Percentiles rank a stretch among this genome's conserved stretches.
phyloP scores from a whole-genome alignment of 345 rosid species.

The Excoecaria cochinchinensis region DNA sequence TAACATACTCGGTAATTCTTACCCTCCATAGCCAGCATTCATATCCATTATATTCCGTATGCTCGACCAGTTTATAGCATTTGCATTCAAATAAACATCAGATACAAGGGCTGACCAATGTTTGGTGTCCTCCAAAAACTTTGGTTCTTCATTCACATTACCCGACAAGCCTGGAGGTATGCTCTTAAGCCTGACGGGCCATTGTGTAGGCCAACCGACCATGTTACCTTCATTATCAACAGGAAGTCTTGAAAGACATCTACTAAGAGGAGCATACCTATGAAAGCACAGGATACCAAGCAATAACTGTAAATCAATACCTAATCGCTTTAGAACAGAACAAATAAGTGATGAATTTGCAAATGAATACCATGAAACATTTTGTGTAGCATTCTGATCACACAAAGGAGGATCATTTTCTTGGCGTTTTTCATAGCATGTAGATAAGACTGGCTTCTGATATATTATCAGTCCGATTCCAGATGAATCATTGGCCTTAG shows the following conservation, averaged over 20 bases:
- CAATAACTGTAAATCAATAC: background rate
- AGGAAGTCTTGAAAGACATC: constrained; percentile 69
- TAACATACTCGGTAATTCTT: constrained; percentile 20
- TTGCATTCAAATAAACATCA: constrained; percentile 56
- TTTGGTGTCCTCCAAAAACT: constrained; percentile 54
- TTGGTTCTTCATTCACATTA: constrained; percentile 38
- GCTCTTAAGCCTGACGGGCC: constrained; percentile 75
- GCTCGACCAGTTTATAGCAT: constrained; percentile 63
- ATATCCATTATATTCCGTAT: constrained; percentile 85
- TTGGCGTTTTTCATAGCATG: constrained; percentile 63
- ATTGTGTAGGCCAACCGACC: constrained; percentile 61
- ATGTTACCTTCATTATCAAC: constrained; percentile 38
- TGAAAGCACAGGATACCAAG: background rate
- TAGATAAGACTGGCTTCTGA: constrained; percentile 67
- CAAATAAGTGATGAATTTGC: background rate
- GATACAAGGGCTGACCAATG: constrained; percentile 70
- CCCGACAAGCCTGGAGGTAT: constrained; percentile 50
- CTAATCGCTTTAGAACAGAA: background rate
- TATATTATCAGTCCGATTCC: constrained; percentile 83
- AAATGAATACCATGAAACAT: constrained; percentile 58
- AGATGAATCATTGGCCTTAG: constrained; percentile 55
- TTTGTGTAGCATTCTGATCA: constrained; percentile 38
- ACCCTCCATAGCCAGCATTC: constrained; percentile 98
- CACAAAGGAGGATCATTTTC: constrained; percentile 64
- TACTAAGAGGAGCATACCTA: constrained; percentile 71